phyloP scores from a whole-genome alignment of 169 alveolate genomes.

The Cryptosporidium bovis region DNA sequence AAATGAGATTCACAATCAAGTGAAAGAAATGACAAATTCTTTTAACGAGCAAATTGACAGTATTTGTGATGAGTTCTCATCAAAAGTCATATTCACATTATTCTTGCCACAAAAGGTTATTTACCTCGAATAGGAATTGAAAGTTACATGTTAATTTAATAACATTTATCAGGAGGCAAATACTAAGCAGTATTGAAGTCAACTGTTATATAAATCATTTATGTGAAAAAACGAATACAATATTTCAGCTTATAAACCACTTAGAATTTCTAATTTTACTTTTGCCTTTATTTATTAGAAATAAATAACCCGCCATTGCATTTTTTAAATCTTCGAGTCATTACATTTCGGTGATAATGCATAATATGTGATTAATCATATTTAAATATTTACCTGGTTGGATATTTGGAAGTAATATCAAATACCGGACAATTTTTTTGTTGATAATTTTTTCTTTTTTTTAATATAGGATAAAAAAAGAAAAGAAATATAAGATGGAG shows the following conservation, averaged over 20 bases:
- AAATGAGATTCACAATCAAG: constrained; percentile 44
- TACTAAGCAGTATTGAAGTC: too few relatives aligned
- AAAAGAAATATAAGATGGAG: too few relatives aligned
- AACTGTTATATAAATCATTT: too few relatives aligned
- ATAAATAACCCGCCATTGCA: not conserved
- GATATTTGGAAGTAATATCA: too few relatives aligned
- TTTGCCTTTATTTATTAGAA: not conserved
- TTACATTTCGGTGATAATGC: not conserved
- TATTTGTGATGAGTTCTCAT: constrained; percentile 26
- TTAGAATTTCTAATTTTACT: not conserved
- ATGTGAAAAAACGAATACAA: not conserved
- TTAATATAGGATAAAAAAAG: not conserved
- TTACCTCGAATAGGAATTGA: constrained; percentile 1
- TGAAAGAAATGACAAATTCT: constrained; percentile 35
- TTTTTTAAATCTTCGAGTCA: constrained; percentile 9
- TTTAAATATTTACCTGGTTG: too few relatives aligned
- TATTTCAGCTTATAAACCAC: too few relatives aligned
- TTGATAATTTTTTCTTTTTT: too few relatives aligned
- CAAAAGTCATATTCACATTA: constrained; percentile 57
- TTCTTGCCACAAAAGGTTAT: constrained; percentile 52
- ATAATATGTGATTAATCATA: not conserved
- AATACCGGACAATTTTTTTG: too few relatives aligned
- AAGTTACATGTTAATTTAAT: too few relatives aligned
- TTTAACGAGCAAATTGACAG: constrained; percentile 48
- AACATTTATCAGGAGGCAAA: too few relatives aligned